Evolutionary conservation across 2,329 filamentous ascomycete genomes (phyloP).

Genomic region (Ascochyta viciae-villosae): DNA sequence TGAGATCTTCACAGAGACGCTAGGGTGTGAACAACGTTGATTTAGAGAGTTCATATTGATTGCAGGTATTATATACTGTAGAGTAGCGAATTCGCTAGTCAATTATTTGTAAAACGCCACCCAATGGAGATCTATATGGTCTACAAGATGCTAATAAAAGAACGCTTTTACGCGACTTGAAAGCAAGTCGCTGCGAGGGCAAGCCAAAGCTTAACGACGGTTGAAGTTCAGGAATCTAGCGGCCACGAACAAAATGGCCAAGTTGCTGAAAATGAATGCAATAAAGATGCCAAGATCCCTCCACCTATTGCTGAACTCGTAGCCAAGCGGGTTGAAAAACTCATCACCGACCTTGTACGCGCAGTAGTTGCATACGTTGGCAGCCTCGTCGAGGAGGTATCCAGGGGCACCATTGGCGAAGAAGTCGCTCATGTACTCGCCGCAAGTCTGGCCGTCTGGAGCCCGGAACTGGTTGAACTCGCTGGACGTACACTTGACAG

Average conservation of each 20-base stretch:
- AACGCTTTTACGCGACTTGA: constrained; percentile 6
- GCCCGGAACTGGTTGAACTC: constrained; percentile 75
- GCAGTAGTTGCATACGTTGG: constrained; percentile 78
- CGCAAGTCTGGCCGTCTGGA: constrained; percentile 71
- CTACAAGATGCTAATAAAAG: constrained; percentile 6
- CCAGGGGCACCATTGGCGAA: constrained; percentile 73
- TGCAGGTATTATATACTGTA: constrained; percentile 6
- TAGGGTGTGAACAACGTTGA: neutral
- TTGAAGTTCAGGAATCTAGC: constrained; percentile 60
- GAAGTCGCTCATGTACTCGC: constrained; percentile 76
- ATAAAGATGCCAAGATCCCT: constrained; percentile 80
- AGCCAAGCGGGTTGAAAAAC: constrained; percentile 73
- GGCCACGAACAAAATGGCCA: constrained; percentile 68
- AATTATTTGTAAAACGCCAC: constrained; percentile 14
- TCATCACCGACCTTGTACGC: constrained; percentile 81
- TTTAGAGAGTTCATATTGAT: neutral
- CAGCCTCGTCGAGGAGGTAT: constrained; percentile 72
- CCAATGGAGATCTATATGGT: constrained; percentile 21
- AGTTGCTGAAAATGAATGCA: constrained; percentile 79
- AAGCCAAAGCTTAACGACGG: constrained; percentile 30
- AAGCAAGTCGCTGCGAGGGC: neutral
- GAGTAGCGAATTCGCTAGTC: neutral
- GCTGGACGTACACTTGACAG: constrained; percentile 64
- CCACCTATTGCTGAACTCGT: constrained; percentile 76
- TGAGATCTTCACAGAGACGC: neutral